phyloP scores from a whole-genome alignment of 2,329 filamentous ascomycete species.

The Botrytis pseudocinerea region DNA sequence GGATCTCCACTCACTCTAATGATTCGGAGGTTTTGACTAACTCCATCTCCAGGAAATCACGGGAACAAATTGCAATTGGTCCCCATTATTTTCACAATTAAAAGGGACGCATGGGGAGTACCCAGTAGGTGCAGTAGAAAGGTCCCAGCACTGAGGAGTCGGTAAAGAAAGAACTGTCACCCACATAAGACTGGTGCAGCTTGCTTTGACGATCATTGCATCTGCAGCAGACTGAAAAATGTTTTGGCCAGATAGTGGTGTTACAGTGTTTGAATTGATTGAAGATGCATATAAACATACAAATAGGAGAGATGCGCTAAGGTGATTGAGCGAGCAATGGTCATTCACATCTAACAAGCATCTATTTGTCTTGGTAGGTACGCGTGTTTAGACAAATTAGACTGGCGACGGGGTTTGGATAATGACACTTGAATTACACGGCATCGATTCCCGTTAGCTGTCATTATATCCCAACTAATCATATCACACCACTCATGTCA shows the following conservation, averaged over 20 bases:
- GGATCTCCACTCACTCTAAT: not conserved
- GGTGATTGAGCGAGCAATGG: not conserved
- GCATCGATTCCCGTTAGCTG: not conserved
- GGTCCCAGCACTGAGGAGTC: slow-evolving; percentile 22
- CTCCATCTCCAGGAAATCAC: slow-evolving; percentile 16
- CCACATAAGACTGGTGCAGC: slow-evolving; percentile 11
- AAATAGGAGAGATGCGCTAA: not conserved
- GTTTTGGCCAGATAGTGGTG: not conserved
- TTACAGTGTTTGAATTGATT: not conserved
- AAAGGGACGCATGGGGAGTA: slow-evolving; percentile 5
- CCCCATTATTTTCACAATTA: slow-evolving; percentile 12
- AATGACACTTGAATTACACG: slow-evolving; percentile 7
- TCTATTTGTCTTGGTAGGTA: not conserved
- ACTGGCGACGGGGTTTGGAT: not conserved
- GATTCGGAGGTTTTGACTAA: not conserved
- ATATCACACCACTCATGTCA: not conserved
- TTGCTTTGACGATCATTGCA: slow-evolving; percentile 23
- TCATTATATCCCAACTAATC: not conserved
- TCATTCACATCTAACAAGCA: not conserved
- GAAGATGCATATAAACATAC: not conserved
- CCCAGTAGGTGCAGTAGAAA: slow-evolving; percentile 13
- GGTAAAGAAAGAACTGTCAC: slow-evolving; percentile 21
- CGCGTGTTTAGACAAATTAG: not conserved
- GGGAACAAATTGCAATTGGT: slow-evolving; percentile 17
- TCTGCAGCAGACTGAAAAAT: not conserved